phyloP scores from a whole-genome alignment of 768 basidiomycete genomes.

The Naganishia vaughanmartiniae region DNA sequence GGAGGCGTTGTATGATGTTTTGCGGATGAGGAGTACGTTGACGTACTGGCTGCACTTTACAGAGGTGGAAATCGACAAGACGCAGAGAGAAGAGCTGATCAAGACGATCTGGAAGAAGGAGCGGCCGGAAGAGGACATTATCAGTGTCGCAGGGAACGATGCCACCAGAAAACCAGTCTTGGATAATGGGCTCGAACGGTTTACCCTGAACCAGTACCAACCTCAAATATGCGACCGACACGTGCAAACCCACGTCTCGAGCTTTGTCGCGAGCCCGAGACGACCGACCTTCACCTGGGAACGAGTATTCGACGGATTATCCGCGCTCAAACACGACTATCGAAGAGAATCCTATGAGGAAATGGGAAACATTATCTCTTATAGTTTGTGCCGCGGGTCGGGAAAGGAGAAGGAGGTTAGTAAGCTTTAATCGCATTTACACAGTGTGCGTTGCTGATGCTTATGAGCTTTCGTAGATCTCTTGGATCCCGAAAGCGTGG shows the following conservation, averaged over 20 bases:
- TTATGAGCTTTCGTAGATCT: not conserved
- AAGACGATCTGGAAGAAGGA: not conserved
- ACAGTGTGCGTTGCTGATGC: not conserved
- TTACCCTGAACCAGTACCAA: not conserved
- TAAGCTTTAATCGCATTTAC: not conserved
- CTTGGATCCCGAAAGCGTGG: slow-evolving; percentile 11
- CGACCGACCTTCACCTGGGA: not conserved
- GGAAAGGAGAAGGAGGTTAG: slow-evolving; percentile 4
- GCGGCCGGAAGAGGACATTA: too few species aligned
- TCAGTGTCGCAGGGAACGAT: not conserved
- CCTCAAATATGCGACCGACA: not conserved
- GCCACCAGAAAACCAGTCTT: not conserved
- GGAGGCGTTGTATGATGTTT: slow-evolving; percentile 7
- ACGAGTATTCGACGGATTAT: not conserved
- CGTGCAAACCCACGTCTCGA: not conserved
- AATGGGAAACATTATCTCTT: slow-evolving; percentile 2
- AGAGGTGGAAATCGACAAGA: not conserved
- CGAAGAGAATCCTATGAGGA: slow-evolving; percentile 6
- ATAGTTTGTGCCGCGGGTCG: slow-evolving; percentile 1
- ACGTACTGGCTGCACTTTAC: slow-evolving; percentile 21
- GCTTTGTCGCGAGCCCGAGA: too few species aligned
- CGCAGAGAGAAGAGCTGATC: slow-evolving; percentile 8
- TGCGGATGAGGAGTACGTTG: slow-evolving; percentile 16
- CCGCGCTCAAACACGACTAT: not conserved
- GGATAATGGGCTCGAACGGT: slow-evolving; percentile 10